Evolutionary conservation across 257 asterid genomes (phyloP), one percentile per base, ranked within the genome.

Genomic region (Nicotiana attenuata): DNA sequence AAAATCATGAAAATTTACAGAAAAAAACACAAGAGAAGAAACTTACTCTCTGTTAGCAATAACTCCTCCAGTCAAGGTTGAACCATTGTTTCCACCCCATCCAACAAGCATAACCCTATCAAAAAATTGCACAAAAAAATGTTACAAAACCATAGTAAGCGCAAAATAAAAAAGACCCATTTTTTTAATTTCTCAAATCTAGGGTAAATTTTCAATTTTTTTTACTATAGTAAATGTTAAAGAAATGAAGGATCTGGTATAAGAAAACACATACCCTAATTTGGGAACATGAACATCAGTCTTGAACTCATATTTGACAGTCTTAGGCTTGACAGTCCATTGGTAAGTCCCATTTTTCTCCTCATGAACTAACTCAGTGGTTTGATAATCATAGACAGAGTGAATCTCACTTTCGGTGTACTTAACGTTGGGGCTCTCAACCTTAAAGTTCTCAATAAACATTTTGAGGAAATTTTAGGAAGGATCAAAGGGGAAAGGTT

Each of bases 11-110:
- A 68, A 53, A 73, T 4, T 38, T 5, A 75, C 22, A 45, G 5
- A 41, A 41, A 41, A 5, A 29, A 24, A 20, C 55, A 57, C 13
- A 55, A 41, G 50, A 4, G 3, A 50, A 68, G 20, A 65, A 66
- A 89, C 97, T 92, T 86, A 96, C 99, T 96, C 99, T 35, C 97
- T 87, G 81, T 96, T 96, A 0, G 99, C 97, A 57, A 96, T 90
- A 65, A 96, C 99, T 59, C 98, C 97, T 52, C 93, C 99, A 4
- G 99, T 94, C 13, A 96, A 97, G 45, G 99, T 93, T 3, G 93
- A 92, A 14, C 99, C 99, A 84, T 96, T 96, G 93, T 96, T 96
- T 17, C 99, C 99, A 78, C 99, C 99, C 99, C 99, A 96, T 65
- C 99, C 99, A 76, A 96, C 98, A 83, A 96, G 97, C 99, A 96